A percentile compares a stretch with the other conserved stretches of the same genome.
These are phyloP conservation scores for Glaciozyma antarctica DNA, from an alignment of 768 basidiomycete genomes.

Conservation along the genomic window DNA sequence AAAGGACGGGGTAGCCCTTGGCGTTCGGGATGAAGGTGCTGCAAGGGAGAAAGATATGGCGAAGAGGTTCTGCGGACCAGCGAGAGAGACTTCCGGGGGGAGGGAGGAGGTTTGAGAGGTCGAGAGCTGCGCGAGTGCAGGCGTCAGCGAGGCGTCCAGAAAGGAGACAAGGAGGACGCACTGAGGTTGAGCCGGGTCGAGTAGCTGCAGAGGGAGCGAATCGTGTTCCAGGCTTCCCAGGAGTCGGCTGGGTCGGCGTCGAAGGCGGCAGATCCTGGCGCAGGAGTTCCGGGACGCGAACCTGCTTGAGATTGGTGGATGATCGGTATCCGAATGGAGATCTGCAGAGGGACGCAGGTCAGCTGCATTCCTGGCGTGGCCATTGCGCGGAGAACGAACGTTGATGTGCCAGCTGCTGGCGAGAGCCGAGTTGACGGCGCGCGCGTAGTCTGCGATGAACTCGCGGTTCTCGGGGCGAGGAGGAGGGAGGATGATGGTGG, in stretches of 20 bases:
- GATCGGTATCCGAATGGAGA: slow-evolving; percentile 39
- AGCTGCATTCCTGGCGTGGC: neutral
- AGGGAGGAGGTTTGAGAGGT: slow-evolving; percentile 80
- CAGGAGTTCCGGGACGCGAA: slow-evolving; percentile 36
- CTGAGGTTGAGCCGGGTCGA: slow-evolving; percentile 41
- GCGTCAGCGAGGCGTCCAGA: slow-evolving; percentile 6
- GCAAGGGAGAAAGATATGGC: slow-evolving; percentile 76
- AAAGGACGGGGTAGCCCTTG: slow-evolving; percentile 93
- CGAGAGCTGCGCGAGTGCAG: slow-evolving; percentile 55
- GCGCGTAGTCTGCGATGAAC: slow-evolving; percentile 83
- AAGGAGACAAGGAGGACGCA: slow-evolving; percentile 37
- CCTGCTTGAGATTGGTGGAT: slow-evolving; percentile 45
- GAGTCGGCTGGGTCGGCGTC: slow-evolving; percentile 41
- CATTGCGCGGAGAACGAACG: slow-evolving; percentile 1
- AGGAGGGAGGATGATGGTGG: slow-evolving; percentile 75
- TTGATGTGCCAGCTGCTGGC: slow-evolving; percentile 31
- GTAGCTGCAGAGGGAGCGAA: slow-evolving; percentile 81
- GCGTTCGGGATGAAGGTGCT: slow-evolving; percentile 87
- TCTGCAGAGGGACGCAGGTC: slow-evolving; percentile 6
- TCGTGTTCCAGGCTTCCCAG: slow-evolving; percentile 99
- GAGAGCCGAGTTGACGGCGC: slow-evolving; percentile 59
- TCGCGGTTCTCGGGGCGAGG: slow-evolving; percentile 50
- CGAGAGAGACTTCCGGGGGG: slow-evolving; percentile 64
- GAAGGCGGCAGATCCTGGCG: slow-evolving; percentile 16
- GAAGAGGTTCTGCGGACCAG: slow-evolving; percentile 91